phyloP scores from a whole-genome alignment of 1,139 yeast species.

The Blastobotrys indianensis region DNA sequence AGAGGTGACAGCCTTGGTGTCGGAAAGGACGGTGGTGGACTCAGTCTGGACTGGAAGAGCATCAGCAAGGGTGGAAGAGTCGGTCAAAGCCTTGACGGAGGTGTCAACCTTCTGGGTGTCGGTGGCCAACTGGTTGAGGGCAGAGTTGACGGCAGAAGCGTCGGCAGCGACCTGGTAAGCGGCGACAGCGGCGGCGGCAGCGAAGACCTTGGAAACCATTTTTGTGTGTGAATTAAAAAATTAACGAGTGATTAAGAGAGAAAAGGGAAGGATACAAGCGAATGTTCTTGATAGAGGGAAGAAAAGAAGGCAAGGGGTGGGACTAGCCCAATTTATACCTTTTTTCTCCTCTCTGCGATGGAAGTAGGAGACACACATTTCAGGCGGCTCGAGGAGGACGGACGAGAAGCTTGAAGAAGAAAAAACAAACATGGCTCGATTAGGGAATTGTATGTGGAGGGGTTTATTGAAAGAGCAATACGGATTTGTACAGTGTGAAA shows the following conservation, averaged over 20 bases:
- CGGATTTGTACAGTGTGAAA: neutral
- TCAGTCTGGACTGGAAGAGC: conserved; percentile 10
- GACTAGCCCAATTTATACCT: conserved; percentile 5
- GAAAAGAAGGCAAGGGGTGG: conserved; percentile 2
- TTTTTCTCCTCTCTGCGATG: neutral
- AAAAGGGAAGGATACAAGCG: conserved; percentile 1
- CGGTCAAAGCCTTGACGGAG: conserved; percentile 5
- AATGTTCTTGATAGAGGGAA: conserved; percentile 5
- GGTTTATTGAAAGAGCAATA: neutral
- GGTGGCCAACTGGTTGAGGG: neutral
- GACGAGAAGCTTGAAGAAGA: neutral
- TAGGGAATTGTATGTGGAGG: too few relatives aligned
- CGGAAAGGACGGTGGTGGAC: conserved; percentile 5
- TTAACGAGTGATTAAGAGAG: conserved; percentile 3
- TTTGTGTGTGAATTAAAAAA: neutral
- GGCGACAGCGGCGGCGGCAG: conserved; percentile 6
- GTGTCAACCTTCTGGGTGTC: conserved; percentile 8
- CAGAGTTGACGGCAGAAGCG: conserved; percentile 2
- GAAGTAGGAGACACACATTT: neutral
- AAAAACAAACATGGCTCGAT: too few relatives aligned
- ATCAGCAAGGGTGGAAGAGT: conserved; percentile 6
- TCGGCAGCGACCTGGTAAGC: conserved; percentile 6
- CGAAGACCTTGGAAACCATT: conserved; percentile 9
- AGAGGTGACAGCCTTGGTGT: conserved; percentile 7
- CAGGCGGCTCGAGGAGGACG: neutral